Percentiles rank a stretch among this genome's conserved stretches.
Evolutionary conservation across 2,329 filamentous ascomycete species (phyloP).

Genomic region (Hypoxylon sp.): DNA sequence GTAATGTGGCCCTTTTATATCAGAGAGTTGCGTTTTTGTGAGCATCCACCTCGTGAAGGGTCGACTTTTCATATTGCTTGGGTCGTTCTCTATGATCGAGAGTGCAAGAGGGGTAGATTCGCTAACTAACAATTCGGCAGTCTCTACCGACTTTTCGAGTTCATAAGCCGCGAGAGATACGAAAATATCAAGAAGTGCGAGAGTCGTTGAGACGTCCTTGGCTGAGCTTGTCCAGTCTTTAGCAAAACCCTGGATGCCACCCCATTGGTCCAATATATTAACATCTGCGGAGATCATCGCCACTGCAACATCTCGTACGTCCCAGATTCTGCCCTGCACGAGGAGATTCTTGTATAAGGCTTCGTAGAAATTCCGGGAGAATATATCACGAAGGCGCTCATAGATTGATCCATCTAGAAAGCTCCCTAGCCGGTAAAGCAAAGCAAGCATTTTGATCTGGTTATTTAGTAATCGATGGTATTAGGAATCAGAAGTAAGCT

Average conservation of each 20-base stretch:
- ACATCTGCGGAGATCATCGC: neutral
- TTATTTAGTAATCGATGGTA: neutral
- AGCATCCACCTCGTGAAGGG: slow-evolving; percentile 45
- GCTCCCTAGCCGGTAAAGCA: slow-evolving; percentile 31
- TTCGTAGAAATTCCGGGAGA: slow-evolving; percentile 12
- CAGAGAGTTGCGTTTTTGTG: slow-evolving; percentile 36
- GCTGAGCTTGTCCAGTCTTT: slow-evolving; percentile 42
- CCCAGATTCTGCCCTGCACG: slow-evolving; percentile 49
- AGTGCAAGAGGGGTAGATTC: slow-evolving; percentile 39
- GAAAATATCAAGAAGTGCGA: slow-evolving; percentile 44
- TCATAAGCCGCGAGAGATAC: slow-evolving; percentile 35
- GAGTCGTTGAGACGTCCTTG: slow-evolving; percentile 41
- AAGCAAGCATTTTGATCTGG: slow-evolving; percentile 42
- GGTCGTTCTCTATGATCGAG: slow-evolving; percentile 42
- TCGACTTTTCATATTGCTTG: slow-evolving; percentile 39
- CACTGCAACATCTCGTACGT: slow-evolving; percentile 45
- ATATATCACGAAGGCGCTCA: slow-evolving; percentile 7
- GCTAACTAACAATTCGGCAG: slow-evolving; percentile 28
- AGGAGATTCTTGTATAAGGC: slow-evolving; percentile 43
- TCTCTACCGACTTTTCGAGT: slow-evolving; percentile 14
- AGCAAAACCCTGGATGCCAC: slow-evolving; percentile 23
- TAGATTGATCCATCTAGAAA: neutral
- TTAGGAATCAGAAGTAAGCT: slow-evolving; percentile 1
- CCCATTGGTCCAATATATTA: slow-evolving; percentile 5
- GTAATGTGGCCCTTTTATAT: slow-evolving; percentile 30